Evolutionary conservation across 2,329 filamentous ascomycete species (phyloP).

Genomic region (Golovinomyces cichoracearum): DNA sequence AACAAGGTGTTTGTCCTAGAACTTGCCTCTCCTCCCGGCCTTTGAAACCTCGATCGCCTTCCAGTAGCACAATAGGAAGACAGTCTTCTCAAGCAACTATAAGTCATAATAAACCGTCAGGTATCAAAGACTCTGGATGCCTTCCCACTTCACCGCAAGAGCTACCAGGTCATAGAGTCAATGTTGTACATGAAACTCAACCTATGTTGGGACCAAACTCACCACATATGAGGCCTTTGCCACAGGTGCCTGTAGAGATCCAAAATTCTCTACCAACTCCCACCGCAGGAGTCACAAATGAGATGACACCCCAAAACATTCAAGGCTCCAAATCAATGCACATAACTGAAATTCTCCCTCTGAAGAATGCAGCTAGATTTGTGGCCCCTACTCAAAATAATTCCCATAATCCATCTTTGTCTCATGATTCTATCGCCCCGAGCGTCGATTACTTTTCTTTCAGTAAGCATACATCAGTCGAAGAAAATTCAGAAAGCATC

Average conservation of each 20-base stretch:
- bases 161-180: too few species aligned
- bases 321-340: background rate
- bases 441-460: background rate
- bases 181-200: background rate
- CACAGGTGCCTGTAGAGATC: background rate
- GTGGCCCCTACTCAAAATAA: too few species aligned
- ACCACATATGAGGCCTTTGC: background rate
- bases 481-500: background rate
- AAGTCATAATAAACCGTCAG: background rate
- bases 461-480: background rate
- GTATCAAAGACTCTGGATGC: background rate
- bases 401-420: background rate
- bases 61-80: background rate
- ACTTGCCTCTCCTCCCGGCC: conserved; percentile 82
- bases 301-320: background rate
- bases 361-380: background rate
- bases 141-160: background rate
- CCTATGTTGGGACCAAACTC: background rate
- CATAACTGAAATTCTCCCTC: background rate
- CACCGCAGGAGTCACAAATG: background rate
- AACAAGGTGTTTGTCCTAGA: conserved; percentile 78
- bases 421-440: background rate
- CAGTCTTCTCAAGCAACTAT: background rate
- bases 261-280: background rate
- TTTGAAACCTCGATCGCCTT: conserved; percentile 26